Evolutionary conservation across 2,329 filamentous ascomycete species (phyloP).

Genomic region (Coleophoma crateriformis): DNA sequence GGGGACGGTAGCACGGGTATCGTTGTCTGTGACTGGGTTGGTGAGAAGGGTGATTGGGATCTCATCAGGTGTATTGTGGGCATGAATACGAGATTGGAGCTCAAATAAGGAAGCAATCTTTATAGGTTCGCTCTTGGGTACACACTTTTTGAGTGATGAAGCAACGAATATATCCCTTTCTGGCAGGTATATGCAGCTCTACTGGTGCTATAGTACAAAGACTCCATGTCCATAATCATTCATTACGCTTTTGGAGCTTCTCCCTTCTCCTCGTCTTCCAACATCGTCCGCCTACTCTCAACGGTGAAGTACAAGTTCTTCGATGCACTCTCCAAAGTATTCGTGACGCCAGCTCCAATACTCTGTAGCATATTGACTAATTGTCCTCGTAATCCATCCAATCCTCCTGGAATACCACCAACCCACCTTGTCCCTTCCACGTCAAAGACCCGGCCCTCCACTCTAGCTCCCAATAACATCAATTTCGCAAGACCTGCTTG

Average conservation of each 20-base stretch:
- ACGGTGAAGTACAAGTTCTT: constrained; percentile 84
- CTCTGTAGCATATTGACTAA: constrained; percentile 77
- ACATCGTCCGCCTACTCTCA: constrained; percentile 72
- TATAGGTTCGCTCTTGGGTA: background rate
- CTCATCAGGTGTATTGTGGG: constrained; percentile 80
- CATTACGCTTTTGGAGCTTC: constrained; percentile 14
- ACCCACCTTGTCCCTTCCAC: constrained; percentile 52
- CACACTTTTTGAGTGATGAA: background rate
- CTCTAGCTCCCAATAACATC: constrained; percentile 76
- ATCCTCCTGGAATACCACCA: constrained; percentile 72
- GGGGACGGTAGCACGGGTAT: constrained; percentile 79
- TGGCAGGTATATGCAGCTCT: constrained; percentile 9
- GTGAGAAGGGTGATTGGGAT: constrained; percentile 83
- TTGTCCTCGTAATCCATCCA: constrained; percentile 76
- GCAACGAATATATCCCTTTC: background rate
- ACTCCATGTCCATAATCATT: constrained; percentile 1
- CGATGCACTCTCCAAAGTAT: constrained; percentile 70
- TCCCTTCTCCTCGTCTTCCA: constrained; percentile 62
- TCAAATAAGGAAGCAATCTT: constrained; percentile 21
- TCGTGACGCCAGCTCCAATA: constrained; percentile 71
- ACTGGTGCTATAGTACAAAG: constrained; percentile 22
- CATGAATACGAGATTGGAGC: constrained; percentile 71
- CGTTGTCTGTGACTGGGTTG: constrained; percentile 92
- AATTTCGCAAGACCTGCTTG: constrained; percentile 84
- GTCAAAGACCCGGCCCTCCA: constrained; percentile 60